Conservation (phyloP, 306 rosid genomes). For the Parietaria judaica region DNA sequence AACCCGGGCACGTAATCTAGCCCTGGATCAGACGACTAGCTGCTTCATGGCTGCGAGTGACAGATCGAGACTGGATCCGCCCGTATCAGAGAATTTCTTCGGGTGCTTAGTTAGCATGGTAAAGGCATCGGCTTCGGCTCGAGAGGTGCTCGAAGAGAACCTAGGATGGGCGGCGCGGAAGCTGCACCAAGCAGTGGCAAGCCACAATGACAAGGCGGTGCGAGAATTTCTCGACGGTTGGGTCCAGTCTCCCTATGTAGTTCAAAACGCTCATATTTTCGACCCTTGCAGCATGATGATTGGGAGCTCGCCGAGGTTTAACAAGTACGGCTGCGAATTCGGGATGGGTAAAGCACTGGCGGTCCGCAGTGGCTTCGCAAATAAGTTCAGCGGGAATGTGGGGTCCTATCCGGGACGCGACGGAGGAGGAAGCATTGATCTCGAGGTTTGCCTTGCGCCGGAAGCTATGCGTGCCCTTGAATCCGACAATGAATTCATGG, state of each 20-base stretch:
- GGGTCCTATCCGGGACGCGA: not conserved
- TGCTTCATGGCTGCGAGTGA: not conserved
- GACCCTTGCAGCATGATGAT: not conserved
- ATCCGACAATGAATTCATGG: constrained; percentile 1
- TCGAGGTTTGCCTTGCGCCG: constrained; percentile 1
- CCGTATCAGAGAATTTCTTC: not conserved
- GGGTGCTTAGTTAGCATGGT: not conserved
- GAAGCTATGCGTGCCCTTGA: constrained; percentile 6
- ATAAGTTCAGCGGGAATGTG: not conserved
- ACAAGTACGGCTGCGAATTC: constrained; percentile 1
- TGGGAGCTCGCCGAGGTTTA: not conserved
- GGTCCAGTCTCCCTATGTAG: not conserved
- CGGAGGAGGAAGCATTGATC: constrained; percentile 8
- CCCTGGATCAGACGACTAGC: not conserved
- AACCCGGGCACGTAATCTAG: not conserved
- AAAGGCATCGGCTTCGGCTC: not conserved
- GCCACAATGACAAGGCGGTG: not conserved
- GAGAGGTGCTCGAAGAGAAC: not conserved
- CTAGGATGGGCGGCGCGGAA: constrained; percentile 5
- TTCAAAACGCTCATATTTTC: not conserved
- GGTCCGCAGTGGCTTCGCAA: not conserved
- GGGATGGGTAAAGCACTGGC: constrained; percentile 12
- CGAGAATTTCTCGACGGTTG: not conserved
- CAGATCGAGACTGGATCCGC: not conserved
- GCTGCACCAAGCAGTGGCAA: not conserved